Base-by-base conservation (phyloP, 345 rosid species). In the Triadica sebifera region DNA sequence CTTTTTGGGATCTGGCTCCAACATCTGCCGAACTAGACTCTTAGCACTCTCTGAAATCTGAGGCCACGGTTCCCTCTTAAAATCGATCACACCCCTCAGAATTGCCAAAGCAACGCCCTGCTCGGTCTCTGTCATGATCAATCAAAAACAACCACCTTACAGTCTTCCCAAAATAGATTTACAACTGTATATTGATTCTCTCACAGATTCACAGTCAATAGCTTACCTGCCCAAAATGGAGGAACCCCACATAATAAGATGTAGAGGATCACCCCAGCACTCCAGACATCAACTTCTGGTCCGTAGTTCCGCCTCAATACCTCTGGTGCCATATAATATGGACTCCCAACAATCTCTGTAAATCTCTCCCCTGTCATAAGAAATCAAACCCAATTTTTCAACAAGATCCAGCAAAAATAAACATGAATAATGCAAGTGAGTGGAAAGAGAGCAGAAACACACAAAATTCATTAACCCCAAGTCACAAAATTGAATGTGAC, bases 91-190 rank as follows among this genome's bases (percentile, higher is more conserved):
- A 50, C 97, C 93, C 74, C 98, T 85, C 86, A 94, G 81, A 78
- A 94, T 94, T 12, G 98, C 93, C 65, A 92, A 89, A 77, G 98
- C 98, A 78, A 94, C 98, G 69, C 96, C 96, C 85, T 94, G 96
- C 75, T 92, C 98, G 65, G 91, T 87, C 83, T 94, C 97, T 94
- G 86, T 78, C 81, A 71, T 24, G 67, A 65, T 49, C 19, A 76
- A 77, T 47, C 1, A 49, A 62, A 79, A 13, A n/a, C n/a, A 39
- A 25, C 51, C 75, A 17, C 65, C 70, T 50, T 47, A 22, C 8
- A 39, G 55, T 75, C 77, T 49, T 55, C 25, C 34, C 65, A 50
- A 13, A 63, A 50, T 1, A 68, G 74, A 45, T 51, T 11, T 37
- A 49, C 64, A 55, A 72, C 50, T 19, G 50, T 65, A 37, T 15